Conservation (phyloP, 192 early-diverging fungal genomes). For the Backusella psychrophila region DNA sequence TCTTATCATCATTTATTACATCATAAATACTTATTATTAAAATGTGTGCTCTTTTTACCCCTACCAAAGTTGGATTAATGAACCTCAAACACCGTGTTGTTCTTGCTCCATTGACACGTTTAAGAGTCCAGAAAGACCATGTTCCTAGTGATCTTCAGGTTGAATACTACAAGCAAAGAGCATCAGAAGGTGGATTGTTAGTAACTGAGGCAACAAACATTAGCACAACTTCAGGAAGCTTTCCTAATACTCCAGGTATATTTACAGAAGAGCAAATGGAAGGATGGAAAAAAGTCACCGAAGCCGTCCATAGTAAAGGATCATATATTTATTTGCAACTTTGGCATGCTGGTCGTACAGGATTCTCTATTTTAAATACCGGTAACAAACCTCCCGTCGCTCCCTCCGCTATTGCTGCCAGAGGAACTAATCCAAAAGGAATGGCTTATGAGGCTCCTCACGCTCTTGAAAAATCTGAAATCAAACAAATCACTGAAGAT, state of each 20-base stretch:
- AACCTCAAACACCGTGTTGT: slow-evolving; percentile 22
- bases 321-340: slow-evolving; percentile 56
- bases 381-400: slow-evolving; percentile 8
- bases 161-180: slow-evolving; percentile 26
- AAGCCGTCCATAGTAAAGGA: slow-evolving; percentile 53
- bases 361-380: neutral
- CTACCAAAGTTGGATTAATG: slow-evolving; percentile 9
- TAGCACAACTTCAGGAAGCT: neutral
- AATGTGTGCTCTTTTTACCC: slow-evolving; percentile 11
- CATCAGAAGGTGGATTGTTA: slow-evolving; percentile 15
- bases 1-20: neutral
- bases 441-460: slow-evolving; percentile 15
- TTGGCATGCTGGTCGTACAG: slow-evolving; percentile 37
- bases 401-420: slow-evolving; percentile 17
- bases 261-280: slow-evolving; percentile 37
- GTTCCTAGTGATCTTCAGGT: slow-evolving; percentile 9
- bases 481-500: neutral
- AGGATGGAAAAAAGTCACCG: slow-evolving; percentile 51
- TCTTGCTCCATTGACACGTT: slow-evolving; percentile 23
- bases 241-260: slow-evolving; percentile 32
- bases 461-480: slow-evolving; percentile 9
- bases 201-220: slow-evolving; percentile 25
- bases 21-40: neutral
- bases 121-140: neutral
- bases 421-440: slow-evolving; percentile 4